Evolutionary conservation across 345 rosid species (phyloP), one percentile per base, ranked within the genome.

Genomic region (Schrenkiella parvula): DNA sequence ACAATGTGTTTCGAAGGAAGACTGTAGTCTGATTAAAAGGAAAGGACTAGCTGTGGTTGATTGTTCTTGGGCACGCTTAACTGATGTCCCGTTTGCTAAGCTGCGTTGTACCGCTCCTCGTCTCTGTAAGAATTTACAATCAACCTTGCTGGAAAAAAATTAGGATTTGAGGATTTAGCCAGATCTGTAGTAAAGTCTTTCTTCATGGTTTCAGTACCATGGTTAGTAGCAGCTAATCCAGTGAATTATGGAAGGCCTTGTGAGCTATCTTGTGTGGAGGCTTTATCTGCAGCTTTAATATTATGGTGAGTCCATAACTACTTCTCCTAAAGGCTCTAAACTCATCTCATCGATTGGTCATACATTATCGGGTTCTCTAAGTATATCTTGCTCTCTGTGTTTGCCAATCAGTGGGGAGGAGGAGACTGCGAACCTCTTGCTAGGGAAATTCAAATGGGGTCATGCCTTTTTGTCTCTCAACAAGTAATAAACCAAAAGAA

Each of bases 141-240:
- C 41, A 44, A 3, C 1, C 0, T 1, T 25, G 18, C 56, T 51
- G 32, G n/a, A n/a, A 12, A 5, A 13, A 23, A 0, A 51, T 51
- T 3, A 18, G 35, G 34, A 29, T 18, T 15, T 25, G 7, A 8
- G 31, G 23, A 31, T 42, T 58, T 15, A 70, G 32, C 12, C 1
- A 10, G 3, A 37, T 70, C 37, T 34, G 6, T 66, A 7, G 11
- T 19, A 7, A 55, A 37, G 58, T 9, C 28, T 13, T 29, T 5
- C 6, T 46, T 64, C 4, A 78, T 55, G 66, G 61, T 67, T 83
- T 79, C 83, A 95, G 99, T 92, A 61, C 99, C 98, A 5, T 92
- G 99, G 98, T 89, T 95, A 56, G 99, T 95, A 22, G 99, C 98
- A 78, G 98, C 98, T 60, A 95, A 92, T 82, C 98, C 97, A 8